phyloP scores from a whole-genome alignment of 495 filamentous ascomycete genomes.

The Xylaria intraflava region DNA sequence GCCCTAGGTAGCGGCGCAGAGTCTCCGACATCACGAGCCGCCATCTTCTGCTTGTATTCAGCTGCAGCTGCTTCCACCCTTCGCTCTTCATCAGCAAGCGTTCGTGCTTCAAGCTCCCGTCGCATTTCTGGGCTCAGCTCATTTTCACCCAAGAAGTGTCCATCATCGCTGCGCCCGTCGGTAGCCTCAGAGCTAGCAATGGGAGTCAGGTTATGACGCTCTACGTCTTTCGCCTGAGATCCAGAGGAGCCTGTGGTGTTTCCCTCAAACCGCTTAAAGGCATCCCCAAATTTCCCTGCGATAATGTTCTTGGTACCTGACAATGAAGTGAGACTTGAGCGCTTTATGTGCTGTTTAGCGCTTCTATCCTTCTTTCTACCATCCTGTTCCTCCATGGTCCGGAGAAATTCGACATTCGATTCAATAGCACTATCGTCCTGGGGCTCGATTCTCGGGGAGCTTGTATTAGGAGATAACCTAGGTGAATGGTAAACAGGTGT shows the following conservation, averaged over 20 bases:
- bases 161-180: slow-evolving; percentile 63
- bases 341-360: slow-evolving; percentile 64
- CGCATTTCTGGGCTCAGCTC: slow-evolving; percentile 83
- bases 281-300: slow-evolving; percentile 87
- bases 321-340: slow-evolving; percentile 72
- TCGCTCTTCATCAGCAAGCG: slow-evolving; percentile 81
- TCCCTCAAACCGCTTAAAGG: slow-evolving; percentile 87
- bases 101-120: slow-evolving; percentile 78
- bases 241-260: slow-evolving; percentile 38
- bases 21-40: slow-evolving; percentile 47
- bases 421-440: slow-evolving; percentile 64
- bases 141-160: slow-evolving; percentile 47
- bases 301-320: slow-evolving; percentile 81
- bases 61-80: slow-evolving; percentile 89
- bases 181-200: slow-evolving; percentile 73
- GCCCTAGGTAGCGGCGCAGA: slow-evolving; percentile 37
- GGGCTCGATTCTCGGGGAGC: slow-evolving; percentile 32
- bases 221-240: slow-evolving; percentile 48
- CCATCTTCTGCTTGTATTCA: slow-evolving; percentile 75
- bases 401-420: slow-evolving; percentile 83
- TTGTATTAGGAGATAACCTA: slow-evolving; percentile 31
- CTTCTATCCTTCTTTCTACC: slow-evolving; percentile 65
- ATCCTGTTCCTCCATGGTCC: slow-evolving; percentile 64
- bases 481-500: slow-evolving; percentile 32
- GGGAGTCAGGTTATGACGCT: slow-evolving; percentile 55